A percentile compares a stretch with the other conserved stretches of the same genome.
phyloP scores from a whole-genome alignment of 2,329 filamentous ascomycete genomes.

The Neofusicoccum ribis region DNA sequence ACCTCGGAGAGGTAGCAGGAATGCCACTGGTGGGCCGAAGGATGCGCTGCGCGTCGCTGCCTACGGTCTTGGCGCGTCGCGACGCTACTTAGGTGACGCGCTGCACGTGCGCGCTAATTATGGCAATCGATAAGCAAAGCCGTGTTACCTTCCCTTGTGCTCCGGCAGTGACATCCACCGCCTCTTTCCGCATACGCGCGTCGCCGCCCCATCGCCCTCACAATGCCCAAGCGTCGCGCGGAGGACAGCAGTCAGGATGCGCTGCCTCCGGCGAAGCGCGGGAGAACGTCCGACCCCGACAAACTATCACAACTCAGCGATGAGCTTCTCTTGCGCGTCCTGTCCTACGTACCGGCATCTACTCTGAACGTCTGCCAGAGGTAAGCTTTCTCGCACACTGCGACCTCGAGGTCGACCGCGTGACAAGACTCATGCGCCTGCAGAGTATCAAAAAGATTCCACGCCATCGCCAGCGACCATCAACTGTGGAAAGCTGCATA shows the following conservation, averaged over 20 bases:
- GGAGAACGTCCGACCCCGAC: slow-evolving; percentile 51
- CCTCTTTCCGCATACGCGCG: neutral
- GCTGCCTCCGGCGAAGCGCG: slow-evolving; percentile 47
- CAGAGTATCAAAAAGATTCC: slow-evolving; percentile 74
- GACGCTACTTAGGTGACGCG: neutral
- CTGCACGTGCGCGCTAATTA: slow-evolving; percentile 1
- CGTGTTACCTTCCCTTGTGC: neutral
- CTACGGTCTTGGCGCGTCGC: neutral
- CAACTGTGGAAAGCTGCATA: slow-evolving; percentile 92
- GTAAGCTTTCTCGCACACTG: slow-evolving; percentile 39
- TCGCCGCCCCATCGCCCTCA: neutral
- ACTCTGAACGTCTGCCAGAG: slow-evolving; percentile 66
- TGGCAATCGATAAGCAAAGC: slow-evolving; percentile 11
- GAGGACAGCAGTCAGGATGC: slow-evolving; percentile 31
- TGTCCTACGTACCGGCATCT: slow-evolving; percentile 71
- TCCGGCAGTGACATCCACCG: neutral
- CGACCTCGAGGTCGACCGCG: too few relatives aligned
- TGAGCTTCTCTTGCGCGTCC: slow-evolving; percentile 81
- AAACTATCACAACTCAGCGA: slow-evolving; percentile 75
- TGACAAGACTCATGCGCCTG: neutral
- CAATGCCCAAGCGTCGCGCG: slow-evolving; percentile 17
- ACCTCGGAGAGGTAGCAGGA: neutral
- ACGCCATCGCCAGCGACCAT: slow-evolving; percentile 71
- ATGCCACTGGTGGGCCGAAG: neutral
- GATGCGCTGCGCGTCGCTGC: slow-evolving; percentile 7